Base-by-base conservation (phyloP, 1,284 basidiomycete species). In the Earliella scabrosa region DNA sequence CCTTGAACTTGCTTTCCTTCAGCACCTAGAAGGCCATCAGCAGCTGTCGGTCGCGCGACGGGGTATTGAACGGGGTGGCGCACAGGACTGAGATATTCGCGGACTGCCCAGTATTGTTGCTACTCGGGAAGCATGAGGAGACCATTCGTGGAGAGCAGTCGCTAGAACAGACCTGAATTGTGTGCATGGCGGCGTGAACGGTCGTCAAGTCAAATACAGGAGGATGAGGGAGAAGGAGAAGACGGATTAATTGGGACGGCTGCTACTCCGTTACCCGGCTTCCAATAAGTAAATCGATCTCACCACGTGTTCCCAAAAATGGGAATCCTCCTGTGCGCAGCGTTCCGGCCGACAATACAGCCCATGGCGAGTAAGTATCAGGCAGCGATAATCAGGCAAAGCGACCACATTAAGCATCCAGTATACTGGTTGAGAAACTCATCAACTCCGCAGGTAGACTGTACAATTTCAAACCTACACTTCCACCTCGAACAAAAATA, bases 1-100 rank as follows among this genome's bases (percentile, higher is more conserved):
- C 97, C 74, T 97, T 98, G 82, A 99, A 99, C 74, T 98, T 98
- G 78, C 92, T 95, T 78, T 99, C 97, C 70, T 91, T 92, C 65
- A 99, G 83, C 29, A 98, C 96, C 94, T 95, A 68, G 40, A 56
- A 20, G 52, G 55, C 58, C 13, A 45, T 58, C n/a, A 58, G 54
- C 49, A 40, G 55, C 35, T 54, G 44, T 41, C 51, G 51, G 48
- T 45, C 44, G 41, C 52, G 50, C 34, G 64, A 64, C 20, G 48
- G 24, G n/a, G 63, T n/a, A 61, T 44, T 40, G 26, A 26, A 21
- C 56, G 64, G 35, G 59, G 45, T 49, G 52, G 69, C 85, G 65
- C 73, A 95, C 95, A 6, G 97, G 97, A 59, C 94, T 94, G 58
- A 99, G 88, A 74, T 97, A 97, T 73, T 98, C 97, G 67, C 97